A percentile compares a stretch with the other conserved stretches of the same genome.
Conservation (phyloP, 768 basidiomycete species). For the Boletus subcaerulescens region DNA sequence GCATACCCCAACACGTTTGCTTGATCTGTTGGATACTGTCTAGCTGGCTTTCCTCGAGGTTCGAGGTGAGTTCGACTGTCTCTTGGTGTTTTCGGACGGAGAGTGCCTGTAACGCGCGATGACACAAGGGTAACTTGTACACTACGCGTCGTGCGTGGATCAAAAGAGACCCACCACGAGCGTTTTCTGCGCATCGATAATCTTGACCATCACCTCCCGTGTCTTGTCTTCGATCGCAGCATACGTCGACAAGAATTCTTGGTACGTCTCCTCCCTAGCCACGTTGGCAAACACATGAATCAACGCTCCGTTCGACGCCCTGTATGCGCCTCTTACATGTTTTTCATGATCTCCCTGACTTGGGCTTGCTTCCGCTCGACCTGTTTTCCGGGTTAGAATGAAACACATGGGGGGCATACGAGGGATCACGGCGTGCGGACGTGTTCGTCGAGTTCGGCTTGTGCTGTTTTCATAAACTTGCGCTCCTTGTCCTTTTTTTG, state of each 20-base stretch:
- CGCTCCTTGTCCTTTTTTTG: conserved; percentile 26
- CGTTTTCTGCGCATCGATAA: conserved; percentile 19
- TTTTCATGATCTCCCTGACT: conserved; percentile 14
- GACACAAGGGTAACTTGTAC: too few species aligned
- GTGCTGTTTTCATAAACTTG: conserved; percentile 19
- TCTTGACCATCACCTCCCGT: conserved; percentile 26
- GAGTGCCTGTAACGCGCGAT: conserved; percentile 14
- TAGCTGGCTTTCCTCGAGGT: conserved; percentile 25
- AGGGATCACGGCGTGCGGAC: conserved; percentile 5
- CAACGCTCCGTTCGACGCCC: too few species aligned
- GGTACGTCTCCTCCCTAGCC: conserved; percentile 23
- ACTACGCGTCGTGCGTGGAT: neutral
- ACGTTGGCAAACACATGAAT: neutral
- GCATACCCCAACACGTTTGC: conserved; percentile 21
- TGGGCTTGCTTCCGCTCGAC: conserved; percentile 20
- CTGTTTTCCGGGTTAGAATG: conserved; percentile 1
- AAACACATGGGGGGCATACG: neutral
- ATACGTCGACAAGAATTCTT: conserved; percentile 26
- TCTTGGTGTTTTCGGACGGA: conserved; percentile 30
- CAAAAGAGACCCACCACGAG: conserved; percentile 23
- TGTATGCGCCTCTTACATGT: conserved; percentile 24
- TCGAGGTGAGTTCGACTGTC: conserved; percentile 15
- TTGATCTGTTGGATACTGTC: conserved; percentile 22
- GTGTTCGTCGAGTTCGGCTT: conserved; percentile 27
- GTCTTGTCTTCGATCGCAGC: conserved; percentile 26